Percentiles rank a stretch among this genome's conserved stretches.
Conservation (phyloP, 177 flowering plant species). For the Viscum album region DNA sequence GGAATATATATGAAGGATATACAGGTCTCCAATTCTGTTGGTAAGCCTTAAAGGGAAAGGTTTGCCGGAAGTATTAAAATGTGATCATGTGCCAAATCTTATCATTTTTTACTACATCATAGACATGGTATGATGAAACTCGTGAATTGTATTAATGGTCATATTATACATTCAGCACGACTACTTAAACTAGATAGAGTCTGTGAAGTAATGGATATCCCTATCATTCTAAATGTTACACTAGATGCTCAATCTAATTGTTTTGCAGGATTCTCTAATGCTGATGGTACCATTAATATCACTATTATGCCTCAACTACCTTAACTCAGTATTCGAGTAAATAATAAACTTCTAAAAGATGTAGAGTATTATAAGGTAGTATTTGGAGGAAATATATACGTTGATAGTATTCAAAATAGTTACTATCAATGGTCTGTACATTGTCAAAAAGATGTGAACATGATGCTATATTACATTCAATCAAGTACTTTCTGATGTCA, state of each 20-base stretch:
- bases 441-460: not conserved
- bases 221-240: not conserved
- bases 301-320: not conserved
- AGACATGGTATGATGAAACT: not conserved
- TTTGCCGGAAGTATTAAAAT: not conserved
- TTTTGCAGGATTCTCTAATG: not conserved
- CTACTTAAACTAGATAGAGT: not conserved
- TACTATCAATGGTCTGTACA: not conserved
- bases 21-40: too few relatives aligned
- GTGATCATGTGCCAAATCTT: not conserved
- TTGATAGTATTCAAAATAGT: not conserved
- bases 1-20: too few relatives aligned
- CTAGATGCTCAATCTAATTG: not conserved
- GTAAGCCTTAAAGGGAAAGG: too few relatives aligned
- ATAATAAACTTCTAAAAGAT: not conserved
- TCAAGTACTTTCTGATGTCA: slow-evolving; percentile 4
- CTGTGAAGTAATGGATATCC: not conserved
- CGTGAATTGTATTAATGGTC: not conserved
- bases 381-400: not conserved
- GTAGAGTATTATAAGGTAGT: not conserved
- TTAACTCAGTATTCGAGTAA: not conserved
- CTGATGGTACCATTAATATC: not conserved
- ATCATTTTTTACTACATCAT: not conserved
- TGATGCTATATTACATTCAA: not conserved
- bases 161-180: not conserved